Evolutionary conservation across 768 basidiomycete species (phyloP), one percentile per base, ranked within the genome.

Genomic region (Ramaria sp.): DNA sequence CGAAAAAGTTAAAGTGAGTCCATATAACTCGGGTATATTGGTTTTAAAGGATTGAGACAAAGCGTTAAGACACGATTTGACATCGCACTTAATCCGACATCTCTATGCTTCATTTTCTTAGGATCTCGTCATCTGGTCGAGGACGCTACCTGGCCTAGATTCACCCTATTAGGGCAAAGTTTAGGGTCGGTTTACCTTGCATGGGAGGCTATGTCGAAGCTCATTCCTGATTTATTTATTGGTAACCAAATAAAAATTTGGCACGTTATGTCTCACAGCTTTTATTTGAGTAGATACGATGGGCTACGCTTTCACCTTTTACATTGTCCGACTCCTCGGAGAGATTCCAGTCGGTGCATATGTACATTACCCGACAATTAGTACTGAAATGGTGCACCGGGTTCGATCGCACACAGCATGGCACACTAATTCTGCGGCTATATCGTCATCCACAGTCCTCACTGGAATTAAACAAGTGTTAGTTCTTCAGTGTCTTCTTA

Each of bases 251-350:
- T 34, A 34, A 38, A 30, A 38, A 36, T 27, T 32, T 28, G 39
- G 50, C 56, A 55, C 60, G 24, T 58, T 47, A 56, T 43, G 49
- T n/a, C 24, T 39, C 49, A 22, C 24, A 2, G 38, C 12, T 34
- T 34, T 48, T 42, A 13, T 20, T 48, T 18, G 44, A 42, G 2
- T 60, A 96, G 95, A 99, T 65, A 91, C 93, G 0, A 98, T 98
- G 94, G 96, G 96, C 27, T 96, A 93, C 61, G 92, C 93, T 0
- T 97, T 97, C 64, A 90, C 91, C 1, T 92, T 89, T 66, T 90
- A 85, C 16, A 70, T 87, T 28, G 82, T 93, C 7, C 69, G 78
- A 0, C 67, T 80, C 50, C 62, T 95, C 1, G 75, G 79, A 15
- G 64, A 72, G 15, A 74, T 90, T 38, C 83, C 88, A 2, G 76